Evolutionary conservation across 441 rosid species (phyloP), one percentile per base, ranked within the genome.

Genomic region (Bruguiera hainesii): DNA sequence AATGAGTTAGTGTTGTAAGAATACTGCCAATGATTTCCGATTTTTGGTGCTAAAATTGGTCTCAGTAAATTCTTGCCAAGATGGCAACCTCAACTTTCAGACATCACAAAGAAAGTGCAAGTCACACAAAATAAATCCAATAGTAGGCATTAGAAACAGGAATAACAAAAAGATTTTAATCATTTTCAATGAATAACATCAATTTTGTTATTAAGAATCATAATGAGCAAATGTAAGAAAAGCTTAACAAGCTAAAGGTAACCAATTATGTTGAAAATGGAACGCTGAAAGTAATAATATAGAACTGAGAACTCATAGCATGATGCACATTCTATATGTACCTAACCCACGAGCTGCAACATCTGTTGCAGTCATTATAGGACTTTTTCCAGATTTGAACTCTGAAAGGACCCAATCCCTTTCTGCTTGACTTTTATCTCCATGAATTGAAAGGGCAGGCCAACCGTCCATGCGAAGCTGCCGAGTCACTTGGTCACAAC

Each of bases 331-430:
- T 42, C 20, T 18, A 21, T 42, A 23, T 63, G 59, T 81, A 94
- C 98, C 98, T 87, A 94, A 73, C 64, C 98, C 98, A 76, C 98
- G 97, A 74, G 98, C 98, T 58, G 97, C 98, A 8, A 94, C 98
- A 71, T 94, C 98, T 21, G 98, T 94, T 64, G 98, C 98, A 61
- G 97, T 89, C 98, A 94, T 94, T 81, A 94, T 91, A 52, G 97
- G 98, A 73, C 96, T 91, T 75, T 91, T 94, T 70, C 98, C 98
- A 56, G 96, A 84, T 80, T 84, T 94, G 81, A 94, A 94, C 81
- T 91, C 98, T 0, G 98, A 87, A 42, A 94, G 97, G 64, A 94
- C 98, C 98, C 98, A 94, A 72, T 91, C 98, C 75, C 98, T 85
- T 79, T 94, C 98, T 10, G 98, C 96, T 85, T 94, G 98, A 71